Base-by-base conservation (phyloP, 257 asterid genomes). In the Cordia subcordata region DNA sequence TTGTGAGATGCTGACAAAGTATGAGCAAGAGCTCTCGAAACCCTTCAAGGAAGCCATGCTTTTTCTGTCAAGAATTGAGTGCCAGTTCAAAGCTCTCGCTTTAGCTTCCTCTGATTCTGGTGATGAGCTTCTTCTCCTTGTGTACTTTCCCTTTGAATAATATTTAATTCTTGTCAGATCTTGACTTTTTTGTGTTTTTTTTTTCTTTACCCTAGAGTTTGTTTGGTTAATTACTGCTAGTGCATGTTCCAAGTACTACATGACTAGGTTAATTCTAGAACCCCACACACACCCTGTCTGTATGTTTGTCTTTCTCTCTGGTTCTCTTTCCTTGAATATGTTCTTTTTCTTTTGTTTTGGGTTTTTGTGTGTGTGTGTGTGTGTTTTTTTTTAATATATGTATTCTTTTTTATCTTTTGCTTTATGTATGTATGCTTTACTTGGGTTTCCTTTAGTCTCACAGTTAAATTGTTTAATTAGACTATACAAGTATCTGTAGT, bases 41-140 rank as follows among this genome's bases (percentile, higher is more conserved):
- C 99, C 99, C 77, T 86, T 86, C 63, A 81, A 81, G 58, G 99
- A 88, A 68, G 99, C 99, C 72, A 92, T 88, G 96, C 73, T 86
- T 77, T 92, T 88, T 33, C 87, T 92, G 0, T 82, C 96, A 1
- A 85, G 90, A 69, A 72, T 86, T 46, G 99, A 92, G 67, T 71
- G 64, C 63, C 99, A 92, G 78, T 82, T 92, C 52, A 92, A 82
- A 59, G 75, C 95, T 33, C 81, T 92, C 55, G 70, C 87, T 17
- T 69, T 92, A 16, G 64, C 94, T 4, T 72, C 96, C 15, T 58
- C 88, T 45, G 76, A 67, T 56, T 75, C 86, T 77, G 94, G 90
- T 85, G 79, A 70, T 55, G 23, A 55, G 21, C 13, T 27, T 15
- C 40, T 17, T 38, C 49, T 40, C 37, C 51, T 56, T 63, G 33